Conservation (phyloP, 345 rosid species). For the Gossypium thurberi region DNA sequence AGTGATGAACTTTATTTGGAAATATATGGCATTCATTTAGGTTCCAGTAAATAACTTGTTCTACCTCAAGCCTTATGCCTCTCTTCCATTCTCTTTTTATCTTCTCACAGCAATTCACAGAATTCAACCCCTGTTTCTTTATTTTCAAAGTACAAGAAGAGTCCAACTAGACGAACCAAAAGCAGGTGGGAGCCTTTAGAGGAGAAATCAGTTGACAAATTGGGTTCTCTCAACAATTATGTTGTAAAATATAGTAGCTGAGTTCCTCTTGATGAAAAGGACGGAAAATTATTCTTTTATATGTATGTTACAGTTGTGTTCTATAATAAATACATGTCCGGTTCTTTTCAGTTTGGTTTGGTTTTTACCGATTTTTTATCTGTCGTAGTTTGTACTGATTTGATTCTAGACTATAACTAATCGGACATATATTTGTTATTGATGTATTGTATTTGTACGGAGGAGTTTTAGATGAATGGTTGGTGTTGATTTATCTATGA, state of each 20-base stretch:
- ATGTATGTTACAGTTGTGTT: no score
- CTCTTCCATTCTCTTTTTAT: background rate
- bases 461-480: no score
- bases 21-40: no score
- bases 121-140: conserved; percentile 5
- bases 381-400: no score
- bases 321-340: no score
- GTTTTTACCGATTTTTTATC: no score
- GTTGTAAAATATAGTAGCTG: conserved; percentile 17
- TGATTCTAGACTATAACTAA: no score
- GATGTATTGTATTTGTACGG: no score
- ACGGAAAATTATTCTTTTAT: background rate
- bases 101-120: conserved; percentile 1
- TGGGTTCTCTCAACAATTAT: conserved; percentile 15
- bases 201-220: conserved; percentile 48
- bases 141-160: conserved; percentile 4
- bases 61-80: background rate
- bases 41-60: no score
- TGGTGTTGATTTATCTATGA: no score
- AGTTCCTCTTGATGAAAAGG: conserved; percentile 13
- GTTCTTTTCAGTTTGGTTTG: no score
- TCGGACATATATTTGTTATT: no score
- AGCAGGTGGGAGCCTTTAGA: conserved; percentile 98
- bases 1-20: conserved; percentile 62
- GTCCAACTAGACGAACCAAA: conserved; percentile 7